phyloP scores from a whole-genome alignment of 2,329 filamentous ascomycete genomes.

The Penicillium sp. region DNA sequence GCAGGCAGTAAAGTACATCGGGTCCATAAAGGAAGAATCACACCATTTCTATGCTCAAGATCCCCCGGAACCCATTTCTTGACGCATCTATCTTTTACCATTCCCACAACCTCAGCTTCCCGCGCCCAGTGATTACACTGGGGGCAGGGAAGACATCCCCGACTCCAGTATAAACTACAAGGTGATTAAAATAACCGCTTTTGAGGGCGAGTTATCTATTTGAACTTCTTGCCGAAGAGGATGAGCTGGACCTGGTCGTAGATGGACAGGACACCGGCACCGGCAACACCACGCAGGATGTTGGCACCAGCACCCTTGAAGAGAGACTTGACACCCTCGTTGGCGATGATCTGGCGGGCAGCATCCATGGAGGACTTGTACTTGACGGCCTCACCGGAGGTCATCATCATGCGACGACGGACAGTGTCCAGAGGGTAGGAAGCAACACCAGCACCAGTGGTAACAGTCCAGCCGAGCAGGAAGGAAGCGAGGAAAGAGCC shows the following conservation, averaged over 20 bases:
- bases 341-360: slow-evolving; percentile 92
- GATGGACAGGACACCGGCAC: slow-evolving; percentile 99
- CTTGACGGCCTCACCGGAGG: slow-evolving; percentile 93
- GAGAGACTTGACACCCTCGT: slow-evolving; percentile 95
- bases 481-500: slow-evolving; percentile 99
- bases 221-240: slow-evolving; percentile 99
- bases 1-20: slow-evolving; percentile 52
- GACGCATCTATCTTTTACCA: slow-evolving; percentile 48
- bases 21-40: slow-evolving; percentile 45
- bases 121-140: slow-evolving; percentile 28
- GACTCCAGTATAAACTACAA: slow-evolving; percentile 22
- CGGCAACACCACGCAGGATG: slow-evolving; percentile 99
- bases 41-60: slow-evolving; percentile 47
- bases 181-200: slow-evolving; percentile 12
- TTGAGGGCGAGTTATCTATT: slow-evolving; percentile 46
- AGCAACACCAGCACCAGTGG: slow-evolving; percentile 99
- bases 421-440: slow-evolving; percentile 99
- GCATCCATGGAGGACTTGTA: slow-evolving; percentile 97
- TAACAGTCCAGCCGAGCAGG: slow-evolving; percentile 97
- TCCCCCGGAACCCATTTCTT: slow-evolving; percentile 37
- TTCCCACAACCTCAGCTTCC: slow-evolving; percentile 32
- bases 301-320: slow-evolving; percentile 99
- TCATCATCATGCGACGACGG: slow-evolving; percentile 99
- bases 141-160: slow-evolving; percentile 27
- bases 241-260: slow-evolving; percentile 99